These are phyloP conservation scores for Aspergillus panamensis DNA, from an alignment of 495 filamentous ascomycete species.

Conservation along the genomic window DNA sequence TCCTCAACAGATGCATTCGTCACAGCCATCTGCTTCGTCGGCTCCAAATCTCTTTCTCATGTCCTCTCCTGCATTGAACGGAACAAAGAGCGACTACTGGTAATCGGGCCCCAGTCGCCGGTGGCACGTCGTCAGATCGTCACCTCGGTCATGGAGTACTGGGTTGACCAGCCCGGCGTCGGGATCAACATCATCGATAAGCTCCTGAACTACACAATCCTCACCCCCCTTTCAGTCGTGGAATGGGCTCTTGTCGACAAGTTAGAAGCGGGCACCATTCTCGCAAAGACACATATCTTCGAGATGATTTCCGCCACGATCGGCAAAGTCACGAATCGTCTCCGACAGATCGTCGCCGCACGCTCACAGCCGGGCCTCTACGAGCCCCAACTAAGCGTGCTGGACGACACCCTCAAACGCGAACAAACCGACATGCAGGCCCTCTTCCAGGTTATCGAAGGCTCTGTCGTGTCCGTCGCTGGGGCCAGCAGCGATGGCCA, in stretches of 20 bases:
- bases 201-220: constrained; percentile 93
- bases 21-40: constrained; percentile 86
- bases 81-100: constrained; percentile 84
- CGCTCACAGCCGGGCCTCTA: constrained; percentile 52
- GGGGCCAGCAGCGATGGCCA: constrained; percentile 68
- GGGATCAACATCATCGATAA: constrained; percentile 95
- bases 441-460: constrained; percentile 77
- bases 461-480: constrained; percentile 70
- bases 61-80: constrained; percentile 94
- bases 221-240: constrained; percentile 76
- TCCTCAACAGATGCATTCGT: constrained; percentile 89
- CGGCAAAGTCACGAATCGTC: constrained; percentile 84
- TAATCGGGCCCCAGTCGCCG: constrained; percentile 68
- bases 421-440: constrained; percentile 71
- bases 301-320: constrained; percentile 88
- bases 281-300: constrained; percentile 72
- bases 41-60: constrained; percentile 92
- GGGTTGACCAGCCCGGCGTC: constrained; percentile 87
- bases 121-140: constrained; percentile 83
- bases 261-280: constrained; percentile 60
- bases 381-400: constrained; percentile 56
- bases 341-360: constrained; percentile 74
- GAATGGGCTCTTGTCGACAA: constrained; percentile 78
- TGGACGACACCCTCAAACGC: constrained; percentile 60
- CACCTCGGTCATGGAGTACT: constrained; percentile 84